These are phyloP conservation scores for Hericium coralloides DNA, from an alignment of 768 basidiomycete species.

Conservation along the genomic window DNA sequence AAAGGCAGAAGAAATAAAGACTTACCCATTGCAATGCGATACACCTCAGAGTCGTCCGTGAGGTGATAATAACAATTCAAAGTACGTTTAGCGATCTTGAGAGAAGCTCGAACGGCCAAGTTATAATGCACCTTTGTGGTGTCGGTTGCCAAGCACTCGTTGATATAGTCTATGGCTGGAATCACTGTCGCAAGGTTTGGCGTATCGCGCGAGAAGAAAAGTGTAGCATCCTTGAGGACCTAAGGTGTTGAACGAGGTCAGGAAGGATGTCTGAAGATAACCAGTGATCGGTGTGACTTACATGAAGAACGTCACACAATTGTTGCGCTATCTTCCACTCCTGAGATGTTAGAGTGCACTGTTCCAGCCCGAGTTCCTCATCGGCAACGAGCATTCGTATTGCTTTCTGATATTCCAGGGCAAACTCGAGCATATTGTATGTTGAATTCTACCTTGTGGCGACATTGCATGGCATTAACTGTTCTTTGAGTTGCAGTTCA, in stretches of 20 bases:
- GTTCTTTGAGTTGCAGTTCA: not conserved
- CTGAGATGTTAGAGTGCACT: conserved; percentile 5
- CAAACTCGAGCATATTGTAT: conserved; percentile 5
- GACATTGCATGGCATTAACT: conserved; percentile 18
- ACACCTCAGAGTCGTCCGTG: not conserved
- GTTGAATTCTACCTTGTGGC: conserved; percentile 20
- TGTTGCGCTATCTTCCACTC: not conserved
- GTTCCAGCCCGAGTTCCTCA: not conserved
- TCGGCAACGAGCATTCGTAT: conserved; percentile 5
- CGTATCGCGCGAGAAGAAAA: conserved; percentile 22
- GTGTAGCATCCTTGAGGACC: conserved; percentile 28
- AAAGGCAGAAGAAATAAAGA: not conserved
- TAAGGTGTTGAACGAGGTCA: conserved; percentile 5
- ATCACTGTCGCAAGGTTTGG: conserved; percentile 25
- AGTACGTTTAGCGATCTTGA: not conserved
- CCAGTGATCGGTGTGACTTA: not conserved
- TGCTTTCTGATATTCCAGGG: conserved; percentile 6
- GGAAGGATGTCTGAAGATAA: not conserved
- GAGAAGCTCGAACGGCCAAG: not conserved
- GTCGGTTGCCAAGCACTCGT: conserved; percentile 7
- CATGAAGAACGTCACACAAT: not conserved
- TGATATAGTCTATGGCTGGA: conserved; percentile 30
- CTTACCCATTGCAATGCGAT: conserved; percentile 2
- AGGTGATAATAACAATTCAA: not conserved
- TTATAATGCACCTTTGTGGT: not conserved